Evolutionary conservation across 1,284 basidiomycete species (phyloP).

Genomic region (Dichomitus squalens): DNA sequence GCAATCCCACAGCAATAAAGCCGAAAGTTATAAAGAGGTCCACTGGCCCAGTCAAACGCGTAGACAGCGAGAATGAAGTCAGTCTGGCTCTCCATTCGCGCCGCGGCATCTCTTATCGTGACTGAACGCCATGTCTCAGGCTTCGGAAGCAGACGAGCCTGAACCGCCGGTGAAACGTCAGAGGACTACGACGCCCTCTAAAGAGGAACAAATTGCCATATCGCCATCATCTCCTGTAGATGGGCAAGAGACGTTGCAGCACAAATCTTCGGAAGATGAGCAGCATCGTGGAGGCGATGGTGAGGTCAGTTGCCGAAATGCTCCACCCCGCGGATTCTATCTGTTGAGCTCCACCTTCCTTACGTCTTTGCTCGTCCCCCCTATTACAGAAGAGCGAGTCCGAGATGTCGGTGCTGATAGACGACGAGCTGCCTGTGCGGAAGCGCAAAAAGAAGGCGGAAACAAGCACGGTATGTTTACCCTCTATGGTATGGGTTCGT

Average conservation of each 20-base stretch:
- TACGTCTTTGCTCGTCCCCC: not conserved
- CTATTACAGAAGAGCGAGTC: slow-evolving; percentile 51
- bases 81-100: not conserved
- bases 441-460: slow-evolving; percentile 36
- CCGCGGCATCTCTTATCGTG: not conserved
- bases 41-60: slow-evolving; percentile 1
- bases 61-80: slow-evolving; percentile 14
- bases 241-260: not conserved
- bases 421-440: slow-evolving; percentile 50
- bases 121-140: slow-evolving; percentile 2
- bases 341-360: not conserved
- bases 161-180: slow-evolving; percentile 25
- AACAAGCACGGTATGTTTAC: slow-evolving; percentile 26
- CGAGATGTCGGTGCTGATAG: slow-evolving; percentile 60
- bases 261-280: not conserved
- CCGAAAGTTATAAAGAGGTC: not conserved
- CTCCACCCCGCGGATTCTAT: not conserved
- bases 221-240: not conserved
- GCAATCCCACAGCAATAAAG: not conserved
- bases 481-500: not conserved
- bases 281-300: not conserved
- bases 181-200: slow-evolving; percentile 10
- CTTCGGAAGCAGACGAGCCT: slow-evolving; percentile 6
- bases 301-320: not conserved
- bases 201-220: not conserved